Percentiles rank a stretch among this genome's conserved stretches.
These are phyloP conservation scores for Euptelea pleiosperma DNA, from an alignment of 164 flowering plant species.

Conservation along the genomic window DNA sequence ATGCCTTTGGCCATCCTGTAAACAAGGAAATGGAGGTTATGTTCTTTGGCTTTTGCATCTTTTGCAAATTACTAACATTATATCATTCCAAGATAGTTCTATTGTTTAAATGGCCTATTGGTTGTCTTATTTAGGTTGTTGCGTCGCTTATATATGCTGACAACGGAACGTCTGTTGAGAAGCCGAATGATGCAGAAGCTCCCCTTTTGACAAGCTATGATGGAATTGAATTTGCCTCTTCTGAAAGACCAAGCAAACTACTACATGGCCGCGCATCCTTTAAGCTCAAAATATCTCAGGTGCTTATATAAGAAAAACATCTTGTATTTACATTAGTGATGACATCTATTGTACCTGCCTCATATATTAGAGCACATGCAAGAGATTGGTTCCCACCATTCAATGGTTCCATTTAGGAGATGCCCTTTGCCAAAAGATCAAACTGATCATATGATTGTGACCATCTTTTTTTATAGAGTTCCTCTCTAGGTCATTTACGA, in stretches of 20 bases:
- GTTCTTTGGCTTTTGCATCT: slow-evolving; percentile 8
- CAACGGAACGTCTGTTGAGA: slow-evolving; percentile 61
- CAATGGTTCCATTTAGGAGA: too few species aligned
- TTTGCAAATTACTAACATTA: not conserved
- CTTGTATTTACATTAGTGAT: too few species aligned
- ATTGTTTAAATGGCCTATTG: slow-evolving; percentile 10
- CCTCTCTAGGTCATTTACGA: too few species aligned
- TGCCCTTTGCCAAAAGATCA: too few species aligned
- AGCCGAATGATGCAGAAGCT: slow-evolving; percentile 66
- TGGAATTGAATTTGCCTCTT: slow-evolving; percentile 73
- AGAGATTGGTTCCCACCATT: too few species aligned
- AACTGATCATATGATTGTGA: too few species aligned
- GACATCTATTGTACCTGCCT: too few species aligned
- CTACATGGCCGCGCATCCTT: slow-evolving; percentile 77
- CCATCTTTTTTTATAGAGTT: too few species aligned
- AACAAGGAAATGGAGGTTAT: slow-evolving; percentile 68
- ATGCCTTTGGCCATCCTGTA: slow-evolving; percentile 60
- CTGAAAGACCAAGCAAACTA: slow-evolving; percentile 60
- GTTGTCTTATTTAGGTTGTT: slow-evolving; percentile 43
- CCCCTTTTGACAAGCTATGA: slow-evolving; percentile 73
- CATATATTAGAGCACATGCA: too few species aligned
- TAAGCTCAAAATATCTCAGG: slow-evolving; percentile 90
- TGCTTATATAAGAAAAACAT: slow-evolving; percentile 20
- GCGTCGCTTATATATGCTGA: slow-evolving; percentile 83
- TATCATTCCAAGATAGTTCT: not conserved